Evolutionary conservation across 257 asterid species (phyloP).

Genomic region (Solanum bulbocastanum): DNA sequence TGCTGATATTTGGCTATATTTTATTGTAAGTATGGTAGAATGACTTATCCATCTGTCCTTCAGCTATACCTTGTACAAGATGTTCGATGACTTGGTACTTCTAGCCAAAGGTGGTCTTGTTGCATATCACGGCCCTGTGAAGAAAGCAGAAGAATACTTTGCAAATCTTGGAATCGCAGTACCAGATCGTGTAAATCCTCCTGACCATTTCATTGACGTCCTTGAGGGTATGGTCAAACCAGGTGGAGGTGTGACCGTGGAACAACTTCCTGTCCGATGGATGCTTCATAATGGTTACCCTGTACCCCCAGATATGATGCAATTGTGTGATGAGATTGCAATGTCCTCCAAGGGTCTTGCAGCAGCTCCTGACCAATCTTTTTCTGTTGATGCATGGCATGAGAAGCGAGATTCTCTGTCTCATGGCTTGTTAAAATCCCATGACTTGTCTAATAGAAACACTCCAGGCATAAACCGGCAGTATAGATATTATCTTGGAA

Average conservation of each 20-base stretch:
- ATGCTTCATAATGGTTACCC: conserved; percentile 96
- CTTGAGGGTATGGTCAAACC: conserved; percentile 86
- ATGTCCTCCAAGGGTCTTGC: conserved; percentile 50
- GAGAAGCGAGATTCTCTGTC: conserved; percentile 36
- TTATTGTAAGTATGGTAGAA: background rate
- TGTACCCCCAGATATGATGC: conserved; percentile 94
- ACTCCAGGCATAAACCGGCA: conserved; percentile 67
- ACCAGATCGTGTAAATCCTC: conserved; percentile 89
- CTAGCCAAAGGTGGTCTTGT: conserved; percentile 93
- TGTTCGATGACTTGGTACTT: conserved; percentile 91
- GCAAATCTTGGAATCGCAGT: conserved; percentile 54
- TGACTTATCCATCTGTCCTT: conserved; percentile 11
- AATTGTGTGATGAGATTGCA: conserved; percentile 59
- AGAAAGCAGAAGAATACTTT: conserved; percentile 87
- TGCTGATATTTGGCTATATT: background rate
- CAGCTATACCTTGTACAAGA: conserved; percentile 87
- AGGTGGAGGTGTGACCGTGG: conserved; percentile 40
- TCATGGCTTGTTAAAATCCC: conserved; percentile 17
- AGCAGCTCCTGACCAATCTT: conserved; percentile 27
- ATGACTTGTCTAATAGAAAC: conserved; percentile 55
- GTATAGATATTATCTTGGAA: conserved; percentile 79
- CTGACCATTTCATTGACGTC: conserved; percentile 85
- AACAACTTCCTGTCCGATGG: conserved; percentile 94
- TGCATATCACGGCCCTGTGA: conserved; percentile 84
- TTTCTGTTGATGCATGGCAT: conserved; percentile 17